These are phyloP conservation scores for Cephalotrichum gorgonifer DNA, from an alignment of 2,329 filamentous ascomycete genomes.

Conservation along the genomic window DNA sequence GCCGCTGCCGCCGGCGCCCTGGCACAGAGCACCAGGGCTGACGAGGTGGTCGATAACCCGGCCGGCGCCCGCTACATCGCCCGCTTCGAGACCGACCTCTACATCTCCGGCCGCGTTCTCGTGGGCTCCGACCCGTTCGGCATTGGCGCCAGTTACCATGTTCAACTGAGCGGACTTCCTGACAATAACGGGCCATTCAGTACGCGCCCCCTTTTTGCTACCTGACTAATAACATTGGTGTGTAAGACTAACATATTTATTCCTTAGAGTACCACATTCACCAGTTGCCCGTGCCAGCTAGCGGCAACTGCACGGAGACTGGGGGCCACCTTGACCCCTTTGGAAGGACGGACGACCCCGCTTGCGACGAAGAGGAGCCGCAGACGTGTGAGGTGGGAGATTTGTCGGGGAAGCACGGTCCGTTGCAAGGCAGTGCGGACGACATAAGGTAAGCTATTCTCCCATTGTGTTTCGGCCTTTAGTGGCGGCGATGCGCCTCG, in stretches of 20 bases:
- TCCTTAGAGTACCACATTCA: conserved; percentile 46
- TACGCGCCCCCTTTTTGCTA: conserved; percentile 17
- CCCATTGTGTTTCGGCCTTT: not conserved
- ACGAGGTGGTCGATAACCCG: conserved; percentile 44
- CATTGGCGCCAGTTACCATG: conserved; percentile 42
- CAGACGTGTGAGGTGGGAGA: conserved; percentile 51
- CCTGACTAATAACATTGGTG: not conserved
- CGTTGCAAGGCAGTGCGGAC: conserved; percentile 21
- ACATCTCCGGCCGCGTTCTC: conserved; percentile 41
- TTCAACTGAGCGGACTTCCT: conserved; percentile 49
- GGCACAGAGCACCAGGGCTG: conserved; percentile 32
- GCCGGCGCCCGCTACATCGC: conserved; percentile 42
- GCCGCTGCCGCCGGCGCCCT: not conserved
- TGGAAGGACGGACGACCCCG: conserved; percentile 32
- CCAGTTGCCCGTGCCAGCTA: conserved; percentile 33
- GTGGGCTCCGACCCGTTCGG: conserved; percentile 35
- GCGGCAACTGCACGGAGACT: conserved; percentile 45
- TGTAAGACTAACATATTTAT: not conserved
- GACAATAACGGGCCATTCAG: conserved; percentile 47
- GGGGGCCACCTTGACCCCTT: conserved; percentile 47
- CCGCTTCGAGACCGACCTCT: conserved; percentile 39
- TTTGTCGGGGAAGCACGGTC: conserved; percentile 47
- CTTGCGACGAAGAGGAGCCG: conserved; percentile 36
- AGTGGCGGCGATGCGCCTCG: too few species aligned
- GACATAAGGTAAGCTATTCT: conserved; percentile 12